phyloP scores from a whole-genome alignment of 2,329 filamentous ascomycete species.

The Aspergillus hiratsukae region DNA sequence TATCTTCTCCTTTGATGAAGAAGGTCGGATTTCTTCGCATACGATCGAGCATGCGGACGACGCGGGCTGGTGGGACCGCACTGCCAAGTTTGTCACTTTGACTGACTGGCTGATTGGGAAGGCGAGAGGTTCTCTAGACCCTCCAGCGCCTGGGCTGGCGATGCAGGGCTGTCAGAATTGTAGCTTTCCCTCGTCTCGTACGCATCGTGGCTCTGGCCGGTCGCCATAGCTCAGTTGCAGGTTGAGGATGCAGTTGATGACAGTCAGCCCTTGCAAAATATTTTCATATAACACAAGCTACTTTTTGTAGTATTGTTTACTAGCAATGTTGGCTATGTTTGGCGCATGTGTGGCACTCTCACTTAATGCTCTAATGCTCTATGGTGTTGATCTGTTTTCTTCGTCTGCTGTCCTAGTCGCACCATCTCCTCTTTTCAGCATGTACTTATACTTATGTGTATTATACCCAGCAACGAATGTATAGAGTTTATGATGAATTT shows the following conservation, averaged over 20 bases:
- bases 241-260: background rate
- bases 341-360: background rate
- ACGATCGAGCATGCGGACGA: slow-evolving; percentile 93
- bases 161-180: slow-evolving; percentile 21
- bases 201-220: background rate
- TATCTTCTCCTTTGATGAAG: slow-evolving; percentile 88
- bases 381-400: background rate
- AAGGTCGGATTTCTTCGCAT: slow-evolving; percentile 79
- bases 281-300: too few relatives aligned
- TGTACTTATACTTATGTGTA: slow-evolving; percentile 3
- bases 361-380: background rate
- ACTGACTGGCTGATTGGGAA: slow-evolving; percentile 93
- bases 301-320: background rate
- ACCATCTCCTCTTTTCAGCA: slow-evolving; percentile 13
- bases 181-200: background rate
- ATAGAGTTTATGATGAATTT: background rate
- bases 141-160: slow-evolving; percentile 24
- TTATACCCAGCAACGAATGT: slow-evolving; percentile 10
- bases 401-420: background rate
- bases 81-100: slow-evolving; percentile 78
- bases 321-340: background rate
- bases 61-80: slow-evolving; percentile 75
- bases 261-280: background rate
- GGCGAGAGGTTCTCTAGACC: slow-evolving; percentile 51
- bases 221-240: background rate